Evolutionary conservation across 1,139 yeast species (phyloP), one percentile per base, ranked within the genome.

Genomic region (Sugiyamaella paludigena): DNA sequence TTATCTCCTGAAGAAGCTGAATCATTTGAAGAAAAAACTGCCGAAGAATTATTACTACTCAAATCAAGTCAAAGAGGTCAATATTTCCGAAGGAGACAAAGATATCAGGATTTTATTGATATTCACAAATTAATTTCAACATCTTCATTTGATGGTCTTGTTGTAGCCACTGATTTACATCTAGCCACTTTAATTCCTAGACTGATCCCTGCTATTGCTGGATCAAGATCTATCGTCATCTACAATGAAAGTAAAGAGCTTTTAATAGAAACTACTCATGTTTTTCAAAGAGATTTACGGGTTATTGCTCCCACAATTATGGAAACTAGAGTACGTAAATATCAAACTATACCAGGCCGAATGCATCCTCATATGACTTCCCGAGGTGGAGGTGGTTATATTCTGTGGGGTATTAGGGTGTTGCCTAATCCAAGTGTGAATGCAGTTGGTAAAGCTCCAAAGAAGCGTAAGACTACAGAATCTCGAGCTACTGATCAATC

Each of bases 331-430:
- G 95, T 87, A 7, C 79, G 97, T 55, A 84, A 84, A 44, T 88
- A 85, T 64, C 99, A 92, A 69, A 89, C 97, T 3, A 80, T 92
- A 28, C 89, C 95, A 10, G 98, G 98, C 7, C 81, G 95, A 64
- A 74, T 92, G 65, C 98, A 94, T 66, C 99, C 99, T 0, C 68
- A 83, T 52, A 94, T 92, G 99, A 87, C 97, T 0, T 83, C 85
- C 77, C 78, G 88, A 63, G 91, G 96, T 2, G 92, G 84, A 50
- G 98, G 98, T 45, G 99, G 99, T 0, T 92, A 82, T 64, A 67
- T 92, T 1, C 72, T 91, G 57, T 79, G 83, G 75, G 95, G 94
- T 6, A 80, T 87, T 11, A 75, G 86, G 46, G 98, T 92, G 0
- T 71, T 83, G 46, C 97, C 97, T 0, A 75, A 78, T 40, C 83